A percentile compares a stretch with the other conserved stretches of the same genome.
phyloP scores from a whole-genome alignment of 1,284 basidiomycete genomes.

The Rhodotorula sp. region DNA sequence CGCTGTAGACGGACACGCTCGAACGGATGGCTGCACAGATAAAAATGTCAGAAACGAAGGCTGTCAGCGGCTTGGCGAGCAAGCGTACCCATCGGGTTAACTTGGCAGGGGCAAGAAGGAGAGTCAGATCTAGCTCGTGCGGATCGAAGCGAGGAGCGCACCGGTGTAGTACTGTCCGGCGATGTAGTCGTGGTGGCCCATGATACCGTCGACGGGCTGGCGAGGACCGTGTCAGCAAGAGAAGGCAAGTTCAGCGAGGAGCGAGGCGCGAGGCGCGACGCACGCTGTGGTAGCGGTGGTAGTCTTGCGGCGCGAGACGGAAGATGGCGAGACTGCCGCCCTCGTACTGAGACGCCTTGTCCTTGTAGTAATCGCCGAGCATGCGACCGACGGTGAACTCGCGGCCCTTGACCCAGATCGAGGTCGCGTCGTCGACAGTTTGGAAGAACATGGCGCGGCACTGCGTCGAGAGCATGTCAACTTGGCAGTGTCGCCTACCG shows the following conservation, averaged over 20 bases:
- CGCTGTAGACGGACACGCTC: conserved; percentile 83
- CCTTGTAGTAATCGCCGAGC: conserved; percentile 72
- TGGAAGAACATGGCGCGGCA: conserved; percentile 93
- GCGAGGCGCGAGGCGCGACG: neutral
- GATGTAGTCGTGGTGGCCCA: conserved; percentile 77
- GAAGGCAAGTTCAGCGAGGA: neutral
- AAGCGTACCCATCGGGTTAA: conserved; percentile 46
- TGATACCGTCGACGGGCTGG: conserved; percentile 45
- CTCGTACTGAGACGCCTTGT: conserved; percentile 64
- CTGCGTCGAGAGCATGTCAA: conserved; percentile 15
- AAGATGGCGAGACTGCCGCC: conserved; percentile 82
- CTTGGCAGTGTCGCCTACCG: no score
- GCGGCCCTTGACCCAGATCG: conserved; percentile 85
- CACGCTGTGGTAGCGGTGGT: conserved; percentile 68
- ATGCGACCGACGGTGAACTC: conserved; percentile 80
- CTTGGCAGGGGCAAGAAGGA: neutral
- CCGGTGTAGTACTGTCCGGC: conserved; percentile 81
- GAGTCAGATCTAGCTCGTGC: neutral
- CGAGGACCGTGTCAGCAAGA: neutral
- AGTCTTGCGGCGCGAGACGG: conserved; percentile 87
- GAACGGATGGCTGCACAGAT: conserved; percentile 41
- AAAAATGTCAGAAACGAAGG: no score
- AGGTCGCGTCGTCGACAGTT: conserved; percentile 76
- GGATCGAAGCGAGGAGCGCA: conserved; percentile 60
- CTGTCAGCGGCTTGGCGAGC: no score